Conservation (phyloP, 2,329 filamentous ascomycete species). For the Emmonsiellopsis sp. region DNA sequence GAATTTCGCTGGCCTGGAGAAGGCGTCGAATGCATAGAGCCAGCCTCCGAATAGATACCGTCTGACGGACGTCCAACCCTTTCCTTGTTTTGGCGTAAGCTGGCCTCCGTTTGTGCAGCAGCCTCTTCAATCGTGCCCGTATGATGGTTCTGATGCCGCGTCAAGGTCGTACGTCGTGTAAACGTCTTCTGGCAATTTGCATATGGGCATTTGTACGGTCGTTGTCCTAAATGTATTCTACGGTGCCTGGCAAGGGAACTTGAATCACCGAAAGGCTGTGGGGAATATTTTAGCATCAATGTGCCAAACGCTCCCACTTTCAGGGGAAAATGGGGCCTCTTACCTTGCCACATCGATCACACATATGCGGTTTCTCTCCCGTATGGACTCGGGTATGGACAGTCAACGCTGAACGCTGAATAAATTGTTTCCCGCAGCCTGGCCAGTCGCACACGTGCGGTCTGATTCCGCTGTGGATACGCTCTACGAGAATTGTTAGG, state of each 20-base stretch:
- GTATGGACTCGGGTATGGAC: constrained; percentile 94
- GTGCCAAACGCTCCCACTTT: neutral
- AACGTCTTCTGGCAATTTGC: constrained; percentile 98
- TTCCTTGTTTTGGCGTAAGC: constrained; percentile 52
- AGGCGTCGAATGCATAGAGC: constrained; percentile 53
- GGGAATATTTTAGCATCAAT: neutral
- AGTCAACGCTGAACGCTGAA: constrained; percentile 88
- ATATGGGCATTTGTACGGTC: constrained; percentile 95
- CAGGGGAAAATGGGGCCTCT: constrained; percentile 15
- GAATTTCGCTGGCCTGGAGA: constrained; percentile 75
- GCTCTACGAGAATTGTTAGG: constrained; percentile 49
- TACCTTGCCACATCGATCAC: constrained; percentile 93
- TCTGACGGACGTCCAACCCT: constrained; percentile 27
- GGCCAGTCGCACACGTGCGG: constrained; percentile 89
- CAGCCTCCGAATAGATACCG: constrained; percentile 34
- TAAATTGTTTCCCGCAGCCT: constrained; percentile 90
- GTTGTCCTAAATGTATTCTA: constrained; percentile 87
- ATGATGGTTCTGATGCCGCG: constrained; percentile 91
- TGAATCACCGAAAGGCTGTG: constrained; percentile 87
- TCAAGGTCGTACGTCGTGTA: constrained; percentile 87
- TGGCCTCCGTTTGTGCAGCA: constrained; percentile 77
- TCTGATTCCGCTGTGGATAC: constrained; percentile 84
- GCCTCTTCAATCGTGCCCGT: constrained; percentile 92
- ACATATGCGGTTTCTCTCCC: constrained; percentile 97
- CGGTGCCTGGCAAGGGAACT: constrained; percentile 89